Evolutionary conservation across 1,284 basidiomycete genomes (phyloP).

Genomic region (Tranzscheliella williamsii): DNA sequence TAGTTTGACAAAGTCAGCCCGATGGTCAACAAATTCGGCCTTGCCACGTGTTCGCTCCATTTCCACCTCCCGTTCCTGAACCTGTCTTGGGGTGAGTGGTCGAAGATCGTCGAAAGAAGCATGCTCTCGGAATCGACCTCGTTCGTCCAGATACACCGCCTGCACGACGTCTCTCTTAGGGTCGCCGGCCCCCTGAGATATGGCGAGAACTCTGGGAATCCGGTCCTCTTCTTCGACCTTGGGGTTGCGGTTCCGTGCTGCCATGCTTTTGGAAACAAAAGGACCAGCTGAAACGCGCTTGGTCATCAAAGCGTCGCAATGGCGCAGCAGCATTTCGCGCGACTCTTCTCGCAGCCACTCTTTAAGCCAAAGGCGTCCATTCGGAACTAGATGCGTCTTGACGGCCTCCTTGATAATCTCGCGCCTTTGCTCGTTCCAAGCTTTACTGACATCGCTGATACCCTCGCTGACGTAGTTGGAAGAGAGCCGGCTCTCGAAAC

Average conservation of each 20-base stretch:
- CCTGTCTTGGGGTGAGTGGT: constrained; percentile 61
- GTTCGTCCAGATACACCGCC: constrained; percentile 81
- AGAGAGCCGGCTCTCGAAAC: constrained; percentile 65
- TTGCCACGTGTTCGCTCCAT: constrained; percentile 66
- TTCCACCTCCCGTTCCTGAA: constrained; percentile 60
- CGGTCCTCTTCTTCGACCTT: constrained; percentile 69
- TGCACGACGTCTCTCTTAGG: constrained; percentile 86
- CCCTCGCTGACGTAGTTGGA: constrained; percentile 83
- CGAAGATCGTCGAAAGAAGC: constrained; percentile 75
- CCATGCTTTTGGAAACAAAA: constrained; percentile 65
- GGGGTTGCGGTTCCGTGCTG: constrained; percentile 41
- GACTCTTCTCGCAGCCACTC: constrained; percentile 88
- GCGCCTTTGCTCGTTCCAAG: constrained; percentile 90
- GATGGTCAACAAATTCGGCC: constrained; percentile 62
- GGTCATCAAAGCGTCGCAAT: constrained; percentile 45
- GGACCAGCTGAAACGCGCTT: constrained; percentile 68
- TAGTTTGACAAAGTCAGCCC: constrained; percentile 75
- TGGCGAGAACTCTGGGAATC: constrained; percentile 80
- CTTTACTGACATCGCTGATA: constrained; percentile 78
- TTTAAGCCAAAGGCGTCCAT: constrained; percentile 81
- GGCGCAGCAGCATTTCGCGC: constrained; percentile 68
- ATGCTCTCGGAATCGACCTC: constrained; percentile 84
- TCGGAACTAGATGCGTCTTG: constrained; percentile 77
- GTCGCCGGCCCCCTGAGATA: constrained; percentile 94
- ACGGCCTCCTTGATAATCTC: constrained; percentile 78